A percentile compares a stretch with the other conserved stretches of the same genome.
These are phyloP conservation scores for Waltergamsia citrina DNA, from an alignment of 2,329 filamentous ascomycete genomes.

Conservation along the genomic window DNA sequence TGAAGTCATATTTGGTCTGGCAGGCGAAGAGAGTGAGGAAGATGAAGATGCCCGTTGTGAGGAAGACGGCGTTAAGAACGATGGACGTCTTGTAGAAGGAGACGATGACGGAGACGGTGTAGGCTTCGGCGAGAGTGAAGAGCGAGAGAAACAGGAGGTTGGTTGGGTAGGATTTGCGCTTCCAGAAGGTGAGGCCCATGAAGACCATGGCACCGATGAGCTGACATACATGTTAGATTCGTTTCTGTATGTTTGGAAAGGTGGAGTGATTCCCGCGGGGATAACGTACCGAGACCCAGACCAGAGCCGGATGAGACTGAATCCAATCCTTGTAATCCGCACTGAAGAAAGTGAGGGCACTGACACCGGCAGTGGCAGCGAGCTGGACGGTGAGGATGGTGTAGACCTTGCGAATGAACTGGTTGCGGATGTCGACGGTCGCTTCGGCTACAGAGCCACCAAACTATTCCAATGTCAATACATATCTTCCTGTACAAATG, in stretches of 20 bases:
- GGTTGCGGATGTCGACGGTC: conserved; percentile 90
- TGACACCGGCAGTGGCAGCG: conserved; percentile 71
- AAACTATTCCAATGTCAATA: conserved; percentile 45
- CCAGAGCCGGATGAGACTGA: conserved; percentile 70
- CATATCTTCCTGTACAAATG: too few species aligned
- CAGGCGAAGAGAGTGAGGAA: conserved; percentile 82
- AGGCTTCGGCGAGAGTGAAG: conserved; percentile 89
- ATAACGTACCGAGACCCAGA: conserved; percentile 65
- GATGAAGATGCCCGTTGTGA: conserved; percentile 77
- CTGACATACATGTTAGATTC: conserved; percentile 18
- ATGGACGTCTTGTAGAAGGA: conserved; percentile 79
- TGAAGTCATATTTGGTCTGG: conserved; percentile 98
- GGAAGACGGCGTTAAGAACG: conserved; percentile 80
- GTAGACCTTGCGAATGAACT: conserved; percentile 96
- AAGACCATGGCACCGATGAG: conserved; percentile 76
- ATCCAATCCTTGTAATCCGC: conserved; percentile 75
- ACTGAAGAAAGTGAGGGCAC: conserved; percentile 80
- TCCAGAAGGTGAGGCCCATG: conserved; percentile 87
- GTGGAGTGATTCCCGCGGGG: too few species aligned
- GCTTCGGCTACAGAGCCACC: conserved; percentile 89
- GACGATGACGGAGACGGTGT: conserved; percentile 85
- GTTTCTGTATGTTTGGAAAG: too few species aligned
- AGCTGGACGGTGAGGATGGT: conserved; percentile 95
- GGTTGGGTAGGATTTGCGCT: conserved; percentile 87
- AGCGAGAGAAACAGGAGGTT: conserved; percentile 87